These are phyloP conservation scores for Hyaloscypha finlandica DNA, from an alignment of 495 filamentous ascomycete species.

Conservation along the genomic window DNA sequence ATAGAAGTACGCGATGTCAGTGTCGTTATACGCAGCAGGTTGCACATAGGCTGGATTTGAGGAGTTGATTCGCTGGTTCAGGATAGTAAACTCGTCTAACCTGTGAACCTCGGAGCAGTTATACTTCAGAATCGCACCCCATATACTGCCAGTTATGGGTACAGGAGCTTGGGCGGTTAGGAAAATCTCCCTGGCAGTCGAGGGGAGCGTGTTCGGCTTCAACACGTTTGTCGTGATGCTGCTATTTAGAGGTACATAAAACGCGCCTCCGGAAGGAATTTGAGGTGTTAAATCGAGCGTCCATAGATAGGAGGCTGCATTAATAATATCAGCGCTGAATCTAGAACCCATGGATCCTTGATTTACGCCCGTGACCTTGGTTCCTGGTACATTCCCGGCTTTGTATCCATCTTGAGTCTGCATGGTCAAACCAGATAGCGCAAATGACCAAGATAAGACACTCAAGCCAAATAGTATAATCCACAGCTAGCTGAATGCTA, in stretches of 20 bases:
- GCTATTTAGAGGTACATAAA: background rate
- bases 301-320: background rate
- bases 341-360: background rate
- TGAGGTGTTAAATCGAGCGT: background rate
- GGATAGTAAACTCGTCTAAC: conserved; percentile 1
- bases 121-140: background rate
- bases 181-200: background rate
- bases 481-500: background rate
- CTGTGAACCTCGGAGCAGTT: background rate
- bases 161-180: conserved; percentile 1
- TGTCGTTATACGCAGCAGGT: background rate
- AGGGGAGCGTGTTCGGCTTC: background rate
- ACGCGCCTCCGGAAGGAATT: background rate
- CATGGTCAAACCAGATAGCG: conserved; percentile 4
- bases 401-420: background rate
- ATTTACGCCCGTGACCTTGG: background rate
- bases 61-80: conserved; percentile 6
- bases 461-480: conserved; percentile 5
- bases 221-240: background rate
- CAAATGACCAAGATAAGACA: conserved; percentile 6
- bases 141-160: conserved; percentile 1
- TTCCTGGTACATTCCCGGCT: background rate
- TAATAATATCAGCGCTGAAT: background rate
- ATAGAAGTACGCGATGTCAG: conserved; percentile 5
- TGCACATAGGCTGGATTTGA: conserved; percentile 2